A percentile compares a stretch with the other conserved stretches of the same genome.
Evolutionary conservation across 495 filamentous ascomycete species (phyloP).

Genomic region (Penicillium canariense): DNA sequence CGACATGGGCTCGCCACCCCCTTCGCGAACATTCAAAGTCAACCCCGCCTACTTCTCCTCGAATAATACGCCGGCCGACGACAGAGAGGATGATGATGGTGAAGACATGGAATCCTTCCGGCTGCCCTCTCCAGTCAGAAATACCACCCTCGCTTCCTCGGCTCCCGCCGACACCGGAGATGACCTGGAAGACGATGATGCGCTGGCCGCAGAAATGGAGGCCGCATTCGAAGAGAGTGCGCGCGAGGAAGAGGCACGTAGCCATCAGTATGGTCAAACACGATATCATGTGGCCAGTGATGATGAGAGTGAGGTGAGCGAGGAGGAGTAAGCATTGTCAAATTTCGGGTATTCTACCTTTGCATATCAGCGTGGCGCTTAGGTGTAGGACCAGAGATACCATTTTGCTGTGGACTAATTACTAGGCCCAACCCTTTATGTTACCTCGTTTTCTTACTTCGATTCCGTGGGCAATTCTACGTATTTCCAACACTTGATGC

Average conservation of each 20-base stretch:
- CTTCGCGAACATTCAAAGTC: conserved; percentile 35
- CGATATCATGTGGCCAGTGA: conserved; percentile 41
- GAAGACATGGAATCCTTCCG: conserved; percentile 42
- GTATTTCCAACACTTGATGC: too few relatives aligned
- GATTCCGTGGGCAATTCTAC: not conserved
- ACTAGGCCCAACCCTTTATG: too few relatives aligned
- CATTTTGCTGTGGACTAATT: conserved; percentile 1
- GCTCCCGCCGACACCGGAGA: conserved; percentile 14
- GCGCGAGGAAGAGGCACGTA: conserved; percentile 37
- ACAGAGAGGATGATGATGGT: conserved; percentile 31
- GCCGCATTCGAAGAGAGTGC: conserved; percentile 47
- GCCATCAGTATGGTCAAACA: conserved; percentile 32
- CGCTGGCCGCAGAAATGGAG: conserved; percentile 48
- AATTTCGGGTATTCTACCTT: conserved; percentile 3
- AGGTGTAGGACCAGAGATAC: conserved; percentile 14
- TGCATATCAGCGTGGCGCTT: conserved; percentile 22
- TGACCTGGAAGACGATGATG: conserved; percentile 42
- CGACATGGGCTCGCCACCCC: conserved; percentile 50
- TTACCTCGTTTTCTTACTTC: not conserved
- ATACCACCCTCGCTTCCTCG: conserved; percentile 9
- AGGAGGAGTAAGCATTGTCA: conserved; percentile 38
- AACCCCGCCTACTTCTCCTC: conserved; percentile 45
- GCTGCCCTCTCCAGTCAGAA: conserved; percentile 39
- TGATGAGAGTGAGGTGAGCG: conserved; percentile 51
- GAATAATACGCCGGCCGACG: conserved; percentile 37